Evolutionary conservation across 2,329 filamentous ascomycete genomes (phyloP).

Genomic region (Scedosporium minutisporum): DNA sequence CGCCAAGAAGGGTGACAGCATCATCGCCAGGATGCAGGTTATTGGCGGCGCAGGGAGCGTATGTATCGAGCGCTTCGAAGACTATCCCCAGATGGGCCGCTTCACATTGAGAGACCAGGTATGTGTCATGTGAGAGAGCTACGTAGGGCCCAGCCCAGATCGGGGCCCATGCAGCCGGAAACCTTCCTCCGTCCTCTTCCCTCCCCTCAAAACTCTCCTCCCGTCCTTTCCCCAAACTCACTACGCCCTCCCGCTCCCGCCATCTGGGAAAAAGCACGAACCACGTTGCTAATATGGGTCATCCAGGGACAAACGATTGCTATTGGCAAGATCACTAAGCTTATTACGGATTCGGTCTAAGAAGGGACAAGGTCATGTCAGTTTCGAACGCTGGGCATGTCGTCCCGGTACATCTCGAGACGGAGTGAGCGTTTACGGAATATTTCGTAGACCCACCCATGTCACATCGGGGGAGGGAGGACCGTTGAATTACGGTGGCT

Average conservation of each 20-base stretch:
- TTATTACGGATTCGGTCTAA: conserved; percentile 36
- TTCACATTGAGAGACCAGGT: conserved; percentile 87
- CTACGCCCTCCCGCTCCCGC: conserved; percentile 2
- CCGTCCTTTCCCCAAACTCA: conserved; percentile 18
- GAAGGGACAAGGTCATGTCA: not conserved
- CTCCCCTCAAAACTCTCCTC: not conserved
- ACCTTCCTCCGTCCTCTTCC: not conserved
- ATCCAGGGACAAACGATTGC: conserved; percentile 92
- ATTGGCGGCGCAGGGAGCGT: conserved; percentile 77
- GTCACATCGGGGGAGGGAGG: not conserved
- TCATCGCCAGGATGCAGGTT: conserved; percentile 86
- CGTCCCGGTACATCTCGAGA: not conserved
- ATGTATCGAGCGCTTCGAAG: conserved; percentile 89
- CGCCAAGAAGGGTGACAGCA: conserved; percentile 69
- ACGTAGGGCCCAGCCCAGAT: not conserved
- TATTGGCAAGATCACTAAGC: conserved; percentile 97
- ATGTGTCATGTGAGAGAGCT: conserved; percentile 20
- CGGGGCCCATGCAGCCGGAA: not conserved
- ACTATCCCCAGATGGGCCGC: conserved; percentile 87
- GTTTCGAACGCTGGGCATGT: not conserved
- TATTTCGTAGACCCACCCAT: not conserved
- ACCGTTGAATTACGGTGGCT: not conserved
- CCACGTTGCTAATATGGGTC: not conserved
- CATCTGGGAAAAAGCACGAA: not conserved
- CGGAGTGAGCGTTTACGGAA: not conserved